Conservation (phyloP, 192 early-diverging fungal genomes). For the Ambispora gerdemannii region DNA sequence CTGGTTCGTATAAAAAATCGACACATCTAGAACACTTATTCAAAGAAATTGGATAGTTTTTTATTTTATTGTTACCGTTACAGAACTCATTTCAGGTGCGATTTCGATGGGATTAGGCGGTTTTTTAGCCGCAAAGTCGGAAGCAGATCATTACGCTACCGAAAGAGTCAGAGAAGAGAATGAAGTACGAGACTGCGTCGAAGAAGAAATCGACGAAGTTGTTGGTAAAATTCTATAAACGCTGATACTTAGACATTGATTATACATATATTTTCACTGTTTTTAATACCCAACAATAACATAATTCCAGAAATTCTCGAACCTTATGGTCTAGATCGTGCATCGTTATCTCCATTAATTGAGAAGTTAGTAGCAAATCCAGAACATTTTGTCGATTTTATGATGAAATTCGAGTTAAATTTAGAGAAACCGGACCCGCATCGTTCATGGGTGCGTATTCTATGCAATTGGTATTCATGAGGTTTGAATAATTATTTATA, state of each 20-base stretch:
- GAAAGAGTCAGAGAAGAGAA: conserved; percentile 52
- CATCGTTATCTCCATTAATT: conserved; percentile 50
- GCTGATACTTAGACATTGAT: no score
- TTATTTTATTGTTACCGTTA: background rate
- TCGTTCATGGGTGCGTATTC: conserved; percentile 46
- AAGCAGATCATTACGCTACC: conserved; percentile 62
- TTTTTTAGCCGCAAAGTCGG: conserved; percentile 56
- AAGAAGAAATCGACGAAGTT: conserved; percentile 59
- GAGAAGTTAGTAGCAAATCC: conserved; percentile 48
- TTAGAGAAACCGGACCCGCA: conserved; percentile 57
- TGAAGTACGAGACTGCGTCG: conserved; percentile 51
- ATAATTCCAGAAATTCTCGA: conserved; percentile 51
- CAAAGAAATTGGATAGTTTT: background rate
- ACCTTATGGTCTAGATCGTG: conserved; percentile 57
- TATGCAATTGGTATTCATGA: background rate
- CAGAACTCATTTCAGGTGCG: conserved; percentile 52
- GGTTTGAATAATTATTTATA: background rate
- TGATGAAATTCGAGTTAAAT: conserved; percentile 68
- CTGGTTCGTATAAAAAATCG: conserved; percentile 35
- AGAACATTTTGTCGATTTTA: conserved; percentile 64
- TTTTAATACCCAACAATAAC: no score
- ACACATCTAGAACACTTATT: background rate
- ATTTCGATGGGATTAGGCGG: conserved; percentile 68
- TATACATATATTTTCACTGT: no score
- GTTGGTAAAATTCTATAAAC: conserved; percentile 29